Evolutionary conservation across 176 grass and related monocot genomes (phyloP).

Genomic region (Oryza rufipogon): DNA sequence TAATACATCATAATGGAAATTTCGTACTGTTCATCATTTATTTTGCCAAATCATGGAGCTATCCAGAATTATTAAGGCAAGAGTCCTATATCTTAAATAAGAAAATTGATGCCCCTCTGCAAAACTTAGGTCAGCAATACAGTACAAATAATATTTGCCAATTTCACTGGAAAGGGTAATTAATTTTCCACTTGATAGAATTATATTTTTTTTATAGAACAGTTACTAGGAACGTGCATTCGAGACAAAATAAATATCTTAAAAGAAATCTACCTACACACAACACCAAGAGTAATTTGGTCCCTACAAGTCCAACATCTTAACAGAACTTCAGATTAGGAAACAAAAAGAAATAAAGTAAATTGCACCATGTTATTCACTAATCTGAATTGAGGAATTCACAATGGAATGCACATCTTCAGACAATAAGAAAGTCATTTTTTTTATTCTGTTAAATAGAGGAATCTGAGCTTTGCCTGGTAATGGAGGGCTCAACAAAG

Average conservation of each 20-base stretch:
- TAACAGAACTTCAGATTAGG: background rate
- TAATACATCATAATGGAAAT: conserved; percentile 15
- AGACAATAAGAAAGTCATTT: conserved; percentile 22
- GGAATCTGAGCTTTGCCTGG: background rate
- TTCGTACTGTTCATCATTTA: conserved; percentile 11
- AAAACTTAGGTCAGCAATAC: background rate
- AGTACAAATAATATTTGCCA: background rate
- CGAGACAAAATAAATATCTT: background rate
- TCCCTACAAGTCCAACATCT: background rate
- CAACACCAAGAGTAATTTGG: background rate
- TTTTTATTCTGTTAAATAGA: conserved; percentile 3
- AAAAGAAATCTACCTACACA: background rate
- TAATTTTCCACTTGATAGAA: background rate
- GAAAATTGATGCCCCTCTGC: background rate
- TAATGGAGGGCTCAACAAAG: conserved; percentile 1
- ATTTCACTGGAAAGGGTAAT: background rate
- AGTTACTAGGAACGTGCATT: background rate
- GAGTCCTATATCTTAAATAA: background rate
- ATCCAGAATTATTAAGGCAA: background rate
- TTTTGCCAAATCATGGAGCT: conserved; percentile 25
- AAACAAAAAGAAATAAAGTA: background rate
- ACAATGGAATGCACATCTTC: background rate
- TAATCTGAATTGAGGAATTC: conserved; percentile 18
- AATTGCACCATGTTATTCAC: background rate
- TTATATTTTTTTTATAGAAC: background rate